Evolutionary conservation across 208 protist genomes (phyloP), one percentile per base, ranked within the genome.

Genomic region (Chromosphaera perkinsii): DNA sequence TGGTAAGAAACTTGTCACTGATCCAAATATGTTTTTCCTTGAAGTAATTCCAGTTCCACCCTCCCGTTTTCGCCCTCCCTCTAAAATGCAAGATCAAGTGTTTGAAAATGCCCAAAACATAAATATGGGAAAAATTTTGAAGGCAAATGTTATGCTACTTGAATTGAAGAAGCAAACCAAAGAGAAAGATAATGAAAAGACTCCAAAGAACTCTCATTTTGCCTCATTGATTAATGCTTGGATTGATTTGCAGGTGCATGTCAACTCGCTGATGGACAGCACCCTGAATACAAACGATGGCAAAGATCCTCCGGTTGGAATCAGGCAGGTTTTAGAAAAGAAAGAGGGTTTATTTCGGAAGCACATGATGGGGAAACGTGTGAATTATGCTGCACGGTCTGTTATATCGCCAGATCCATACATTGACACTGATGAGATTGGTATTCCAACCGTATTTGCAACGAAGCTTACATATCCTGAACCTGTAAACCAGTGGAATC

Each of bases 291-390:
- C 5, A 24, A 45, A 45, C 10, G 2, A 10, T 32, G 58, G n/a
- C n/a, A 20, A 0, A 36, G 24, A 5, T 7, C 24, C 24, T 9
- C 72, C 20, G 5, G 45, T 61, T 27, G 87, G 88, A 54, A 84
- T 92, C 24, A 75, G 72, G 24, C 87, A 94, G 67, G 56, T 88
- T 0, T 62, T 99, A 51, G 96, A 99, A 49, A 97, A 97, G 77
- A 99, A 99, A 83, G 80, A 96, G 72, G 97, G 97, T 65, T 81
- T 99, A 0, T 98, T 99, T 79, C 89, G 97, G 76, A 97, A 92
- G 86, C 88, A 99, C 85, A 98, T 99, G 91, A 99, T 99, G 97
- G 97, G 97, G 65, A 99, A 99, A 77, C 88, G 97, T 69, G 96
- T 99, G 39, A 99, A 99, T 85, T 98, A 95, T 73, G 90, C 94